A percentile compares a stretch with the other conserved stretches of the same genome.
Evolutionary conservation across 202 grass and related monocot genomes (phyloP).

Genomic region (Schoenoplectus tabernaemontani): DNA sequence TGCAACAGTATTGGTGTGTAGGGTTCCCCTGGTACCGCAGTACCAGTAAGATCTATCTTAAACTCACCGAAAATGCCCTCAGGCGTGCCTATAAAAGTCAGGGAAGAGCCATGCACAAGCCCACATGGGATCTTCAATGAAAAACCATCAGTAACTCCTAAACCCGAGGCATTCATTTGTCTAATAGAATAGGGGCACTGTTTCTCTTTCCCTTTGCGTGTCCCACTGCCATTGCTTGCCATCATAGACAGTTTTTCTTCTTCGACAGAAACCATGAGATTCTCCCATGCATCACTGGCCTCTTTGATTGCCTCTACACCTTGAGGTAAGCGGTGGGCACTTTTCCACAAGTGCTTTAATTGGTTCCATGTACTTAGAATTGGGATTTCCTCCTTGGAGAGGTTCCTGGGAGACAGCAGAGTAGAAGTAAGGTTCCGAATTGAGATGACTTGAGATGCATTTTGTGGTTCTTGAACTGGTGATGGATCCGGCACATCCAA

Average conservation of each 20-base stretch:
- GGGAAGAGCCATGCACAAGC: constrained; percentile 64
- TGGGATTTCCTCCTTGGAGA: constrained; percentile 29
- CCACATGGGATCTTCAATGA: constrained; percentile 68
- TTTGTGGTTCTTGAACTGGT: constrained; percentile 27
- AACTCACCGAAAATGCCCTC: constrained; percentile 64
- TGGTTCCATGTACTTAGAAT: constrained; percentile 72
- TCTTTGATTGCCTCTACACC: constrained; percentile 59
- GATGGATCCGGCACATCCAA: constrained; percentile 21
- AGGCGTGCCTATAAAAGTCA: constrained; percentile 89
- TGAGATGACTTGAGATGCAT: constrained; percentile 14
- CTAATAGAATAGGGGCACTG: constrained; percentile 75
- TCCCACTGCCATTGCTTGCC: constrained; percentile 26
- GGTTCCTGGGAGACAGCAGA: constrained; percentile 19
- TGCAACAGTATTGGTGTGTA: constrained; percentile 60
- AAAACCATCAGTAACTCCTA: constrained; percentile 17
- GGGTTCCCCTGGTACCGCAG: constrained; percentile 54
- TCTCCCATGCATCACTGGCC: constrained; percentile 69
- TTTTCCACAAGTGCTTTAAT: constrained; percentile 47
- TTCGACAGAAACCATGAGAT: constrained; percentile 49
- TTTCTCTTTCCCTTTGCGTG: constrained; percentile 27
- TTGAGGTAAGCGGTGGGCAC: constrained; percentile 54
- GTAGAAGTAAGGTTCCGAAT: constrained; percentile 24
- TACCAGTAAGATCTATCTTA: constrained; percentile 54
- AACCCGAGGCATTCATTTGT: constrained; percentile 60
- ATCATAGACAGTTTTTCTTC: constrained; percentile 21